Evolutionary conservation across 2,329 filamentous ascomycete species (phyloP).

Genomic region (Chrysoporthe deuterocubensis): DNA sequence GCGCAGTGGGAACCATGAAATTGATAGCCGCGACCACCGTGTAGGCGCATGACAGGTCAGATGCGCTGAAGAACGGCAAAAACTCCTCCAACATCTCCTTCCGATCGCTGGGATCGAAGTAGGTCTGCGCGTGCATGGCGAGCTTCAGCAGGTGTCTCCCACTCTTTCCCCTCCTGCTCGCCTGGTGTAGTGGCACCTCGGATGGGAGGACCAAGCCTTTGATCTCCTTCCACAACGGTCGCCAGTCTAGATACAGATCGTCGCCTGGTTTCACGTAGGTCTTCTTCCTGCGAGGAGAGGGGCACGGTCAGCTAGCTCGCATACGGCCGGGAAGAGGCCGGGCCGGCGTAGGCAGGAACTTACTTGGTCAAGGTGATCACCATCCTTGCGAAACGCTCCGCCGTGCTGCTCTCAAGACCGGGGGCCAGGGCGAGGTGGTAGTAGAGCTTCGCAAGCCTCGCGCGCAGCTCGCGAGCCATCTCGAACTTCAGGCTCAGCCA

Average conservation of each 20-base stretch:
- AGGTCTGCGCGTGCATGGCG: slow-evolving; percentile 86
- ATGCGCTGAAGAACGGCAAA: slow-evolving; percentile 87
- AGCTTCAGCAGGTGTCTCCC: slow-evolving; percentile 79
- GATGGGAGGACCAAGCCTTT: slow-evolving; percentile 87
- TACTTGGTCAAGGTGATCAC: slow-evolving; percentile 94
- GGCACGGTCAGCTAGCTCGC: slow-evolving; percentile 35
- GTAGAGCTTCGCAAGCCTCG: slow-evolving; percentile 86
- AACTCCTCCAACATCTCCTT: slow-evolving; percentile 81
- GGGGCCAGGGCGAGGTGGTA: slow-evolving; percentile 92
- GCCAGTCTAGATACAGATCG: slow-evolving; percentile 92
- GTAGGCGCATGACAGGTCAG: slow-evolving; percentile 88
- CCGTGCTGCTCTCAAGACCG: slow-evolving; percentile 78
- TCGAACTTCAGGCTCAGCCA: slow-evolving; percentile 99
- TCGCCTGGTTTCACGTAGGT: slow-evolving; percentile 91
- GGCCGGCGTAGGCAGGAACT: slow-evolving; percentile 39
- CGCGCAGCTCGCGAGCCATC: slow-evolving; percentile 81
- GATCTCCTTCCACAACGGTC: slow-evolving; percentile 87
- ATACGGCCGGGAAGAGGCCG: background rate
- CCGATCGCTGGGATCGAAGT: slow-evolving; percentile 88
- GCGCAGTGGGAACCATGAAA: slow-evolving; percentile 81
- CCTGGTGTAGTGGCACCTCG: slow-evolving; percentile 73
- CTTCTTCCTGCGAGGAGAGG: slow-evolving; percentile 68
- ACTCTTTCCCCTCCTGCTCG: slow-evolving; percentile 53
- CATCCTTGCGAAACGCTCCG: slow-evolving; percentile 95
- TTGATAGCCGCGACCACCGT: slow-evolving; percentile 90